Base-by-base conservation (phyloP, 2,329 filamentous ascomycete species). In the Mycocentrospora acerina region DNA sequence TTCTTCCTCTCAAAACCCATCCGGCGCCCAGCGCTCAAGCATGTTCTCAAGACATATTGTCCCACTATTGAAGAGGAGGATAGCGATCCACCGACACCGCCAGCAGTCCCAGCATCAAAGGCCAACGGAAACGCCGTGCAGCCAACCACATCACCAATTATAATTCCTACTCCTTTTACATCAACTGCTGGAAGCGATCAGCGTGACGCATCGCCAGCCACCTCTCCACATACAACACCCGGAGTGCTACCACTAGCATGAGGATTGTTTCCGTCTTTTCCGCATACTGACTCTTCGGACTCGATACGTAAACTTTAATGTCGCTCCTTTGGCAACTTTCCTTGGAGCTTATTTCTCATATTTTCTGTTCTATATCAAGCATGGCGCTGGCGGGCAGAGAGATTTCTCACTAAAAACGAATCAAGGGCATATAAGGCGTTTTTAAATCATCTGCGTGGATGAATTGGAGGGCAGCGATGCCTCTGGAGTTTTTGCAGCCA, bases 51-150 rank as follows among this genome's bases (percentile, higher is more conserved):
- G 59, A 89, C 77, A 36, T 82, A 89, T 60, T 91, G 89, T 62
- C 80, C 86, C 4, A 89, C 89, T 0, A 94, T 93, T 19, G 80
- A 78, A 0, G 88, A 91, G 59, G 87, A 90, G 62, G 87, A 90
- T 5, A 22, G 19, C 19, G 19, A 22, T 22, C 19, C 19, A 9
- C 19, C 12, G 11, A 28, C 14, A 28, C n/a, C 14, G 4, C 26
- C 14, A 28, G 11, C 12, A 4, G 26, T 11, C 11, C 6, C 12
- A 11, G 26, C 14, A 28, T 5, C 26, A 28, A 15, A 28, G 11
- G 26, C 14, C 26, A 28, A 28, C 19, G 19, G 19, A 22, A 22
- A 22, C 19, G 19, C 19, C 9, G 19, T 22, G 19, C 19, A 22
- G 19, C 19, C 19, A 6, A 22, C 19, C 19, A 22, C 19, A 6